These are phyloP conservation scores for Colletotrichum horii DNA, from an alignment of 2,329 filamentous ascomycete species.

Conservation along the genomic window DNA sequence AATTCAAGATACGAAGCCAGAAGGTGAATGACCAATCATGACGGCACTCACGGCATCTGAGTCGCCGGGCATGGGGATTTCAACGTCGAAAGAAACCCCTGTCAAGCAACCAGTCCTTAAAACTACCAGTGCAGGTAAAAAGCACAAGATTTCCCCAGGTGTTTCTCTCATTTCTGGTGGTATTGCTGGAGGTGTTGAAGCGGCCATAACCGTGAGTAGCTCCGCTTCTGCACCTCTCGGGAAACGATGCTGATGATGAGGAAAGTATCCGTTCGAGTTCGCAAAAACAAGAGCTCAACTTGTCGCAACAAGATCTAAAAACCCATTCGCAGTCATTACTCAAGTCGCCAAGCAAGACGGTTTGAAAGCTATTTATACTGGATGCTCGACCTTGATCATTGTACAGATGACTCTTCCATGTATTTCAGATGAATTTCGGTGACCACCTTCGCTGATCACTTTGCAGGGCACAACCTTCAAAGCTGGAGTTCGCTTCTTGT, in stretches of 20 bases:
- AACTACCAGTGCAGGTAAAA: background rate
- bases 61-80: background rate
- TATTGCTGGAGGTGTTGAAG: slow-evolving; percentile 58
- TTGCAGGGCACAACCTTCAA: slow-evolving; percentile 62
- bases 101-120: background rate
- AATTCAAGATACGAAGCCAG: background rate
- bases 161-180: slow-evolving; percentile 56
- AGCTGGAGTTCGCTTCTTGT: slow-evolving; percentile 69
- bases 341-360: slow-evolving; percentile 63
- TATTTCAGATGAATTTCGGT: background rate
- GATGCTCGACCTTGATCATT: slow-evolving; percentile 64
- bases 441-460: background rate
- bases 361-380: slow-evolving; percentile 64
- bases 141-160: slow-evolving; percentile 36
- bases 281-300: slow-evolving; percentile 70
- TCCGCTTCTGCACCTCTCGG: background rate
- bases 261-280: slow-evolving; percentile 71
- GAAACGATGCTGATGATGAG: background rate
- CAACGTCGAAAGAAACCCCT: background rate
- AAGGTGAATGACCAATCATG: background rate
- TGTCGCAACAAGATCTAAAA: slow-evolving; percentile 44
- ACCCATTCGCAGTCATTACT: slow-evolving; percentile 62
- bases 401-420: slow-evolving; percentile 19
- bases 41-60: background rate
- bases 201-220: slow-evolving; percentile 47